phyloP scores from a whole-genome alignment of 176 grass and related monocot species.

The Triticum urartu region DNA sequence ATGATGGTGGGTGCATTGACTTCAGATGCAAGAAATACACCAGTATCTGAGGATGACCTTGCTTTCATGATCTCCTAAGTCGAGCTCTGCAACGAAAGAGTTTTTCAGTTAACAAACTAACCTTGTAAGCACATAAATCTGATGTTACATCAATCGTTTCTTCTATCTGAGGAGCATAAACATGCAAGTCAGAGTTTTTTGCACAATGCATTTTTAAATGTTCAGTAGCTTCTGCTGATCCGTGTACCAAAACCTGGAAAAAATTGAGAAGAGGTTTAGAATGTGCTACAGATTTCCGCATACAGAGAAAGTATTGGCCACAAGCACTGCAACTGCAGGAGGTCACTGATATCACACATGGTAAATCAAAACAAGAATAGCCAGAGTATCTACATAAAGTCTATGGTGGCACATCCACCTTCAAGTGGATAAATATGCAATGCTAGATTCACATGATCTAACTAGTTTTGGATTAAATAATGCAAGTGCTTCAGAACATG shows the following conservation, averaged over 20 bases:
- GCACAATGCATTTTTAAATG: constrained; percentile 94
- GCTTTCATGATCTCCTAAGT: background rate
- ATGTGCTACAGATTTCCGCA: background rate
- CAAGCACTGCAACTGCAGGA: constrained; percentile 25
- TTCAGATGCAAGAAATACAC: constrained; percentile 20
- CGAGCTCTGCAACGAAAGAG: constrained; percentile 10
- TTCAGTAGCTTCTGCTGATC: constrained; percentile 93
- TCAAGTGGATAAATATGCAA: constrained; percentile 12
- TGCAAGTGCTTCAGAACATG: background rate
- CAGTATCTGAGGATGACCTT: background rate
- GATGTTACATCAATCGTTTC: constrained; percentile 99
- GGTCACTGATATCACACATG: constrained; percentile 13
- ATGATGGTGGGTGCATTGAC: background rate
- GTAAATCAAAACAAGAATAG: background rate
- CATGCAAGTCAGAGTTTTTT: constrained; percentile 81
- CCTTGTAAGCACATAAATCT: constrained; percentile 98
- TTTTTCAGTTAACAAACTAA: constrained; percentile 35
- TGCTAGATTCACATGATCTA: constrained; percentile 1
- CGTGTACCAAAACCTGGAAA: constrained; percentile 86
- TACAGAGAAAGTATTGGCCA: background rate
- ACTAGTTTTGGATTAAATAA: constrained; percentile 4
- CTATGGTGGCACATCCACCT: background rate
- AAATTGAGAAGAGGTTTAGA: constrained; percentile 5
- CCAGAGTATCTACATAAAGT: constrained; percentile 16
- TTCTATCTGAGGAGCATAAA: constrained; percentile 94